Evolutionary conservation across 768 basidiomycete species (phyloP), one percentile per base, ranked within the genome.

Genomic region (Leucocoprinus birnbaumii): DNA sequence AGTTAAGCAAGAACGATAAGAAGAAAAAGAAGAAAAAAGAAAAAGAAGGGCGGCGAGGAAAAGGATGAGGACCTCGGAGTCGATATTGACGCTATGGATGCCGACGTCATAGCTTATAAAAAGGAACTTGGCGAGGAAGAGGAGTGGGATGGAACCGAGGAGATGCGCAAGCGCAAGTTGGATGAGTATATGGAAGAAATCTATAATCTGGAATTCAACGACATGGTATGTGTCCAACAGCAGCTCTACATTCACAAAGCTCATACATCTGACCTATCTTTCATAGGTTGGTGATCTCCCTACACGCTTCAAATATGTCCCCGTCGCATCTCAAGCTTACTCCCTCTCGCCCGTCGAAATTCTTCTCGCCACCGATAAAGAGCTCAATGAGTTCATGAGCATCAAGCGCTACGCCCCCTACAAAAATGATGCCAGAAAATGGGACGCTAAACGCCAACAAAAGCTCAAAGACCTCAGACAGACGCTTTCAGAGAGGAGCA

Each of bases 331-430:
- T 0, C 77, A 87, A 57, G 68, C 67, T 27, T 95, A 79, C 69
- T 84, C 81, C 1, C 82, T 99, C 40, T 80, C 85, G 1, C 84
- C 96, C 0, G 83, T 79, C 3, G 95, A 99, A 63, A 91, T 98
- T 59, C 78, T 99, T 22, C 79, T 92, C 64, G 94, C 96, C 5
- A 91, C 87, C 2, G 96, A 99, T 70, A 77, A 84, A 53, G 97
- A 99, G 66, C 80, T 99, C 47, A 99, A 98, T 71, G 79, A 90
- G 55, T 93, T 93, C 69, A 81, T 96, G 71, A 83, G 88, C 42
- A 75, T 98, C 62, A 96, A 92, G 72, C 89, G 89, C 68, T 80
- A 92, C 60, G 97, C 96, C 14, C 92, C 97, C 5, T 98, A 98
- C 68, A 74, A 69, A 62, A 70, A 64, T 26, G 69, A 67, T 31